A percentile compares a stretch with the other conserved stretches of the same genome.
phyloP scores from a whole-genome alignment of 2,329 filamentous ascomycete genomes.

The Elsinoe necatrix region DNA sequence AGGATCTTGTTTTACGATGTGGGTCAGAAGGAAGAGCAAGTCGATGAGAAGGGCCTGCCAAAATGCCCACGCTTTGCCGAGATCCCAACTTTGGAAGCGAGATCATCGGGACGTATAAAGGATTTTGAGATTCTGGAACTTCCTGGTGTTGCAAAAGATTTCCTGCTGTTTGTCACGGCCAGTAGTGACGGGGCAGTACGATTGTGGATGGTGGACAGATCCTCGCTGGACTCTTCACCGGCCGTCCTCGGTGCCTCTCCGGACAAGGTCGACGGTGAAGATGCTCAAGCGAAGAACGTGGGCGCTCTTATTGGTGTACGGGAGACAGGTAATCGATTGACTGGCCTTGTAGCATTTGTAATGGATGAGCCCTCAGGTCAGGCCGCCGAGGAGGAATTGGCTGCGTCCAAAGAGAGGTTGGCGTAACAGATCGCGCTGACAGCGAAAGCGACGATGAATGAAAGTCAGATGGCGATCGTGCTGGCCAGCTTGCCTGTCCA shows the following conservation, averaged over 20 bases:
- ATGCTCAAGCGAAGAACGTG: constrained; percentile 35
- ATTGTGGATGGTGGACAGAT: constrained; percentile 55
- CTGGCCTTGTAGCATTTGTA: constrained; percentile 75
- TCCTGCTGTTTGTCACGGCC: constrained; percentile 57
- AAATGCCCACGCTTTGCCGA: constrained; percentile 54
- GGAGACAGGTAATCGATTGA: constrained; percentile 81
- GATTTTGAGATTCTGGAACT: constrained; percentile 64
- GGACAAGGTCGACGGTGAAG: not conserved
- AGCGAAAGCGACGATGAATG: constrained; percentile 17
- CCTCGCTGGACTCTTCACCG: constrained; percentile 21
- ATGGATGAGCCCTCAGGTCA: constrained; percentile 46
- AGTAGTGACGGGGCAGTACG: constrained; percentile 82
- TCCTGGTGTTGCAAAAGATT: constrained; percentile 29
- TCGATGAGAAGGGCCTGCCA: constrained; percentile 38
- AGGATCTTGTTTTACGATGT: constrained; percentile 70
- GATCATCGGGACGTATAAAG: constrained; percentile 68
- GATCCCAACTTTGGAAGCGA: constrained; percentile 62
- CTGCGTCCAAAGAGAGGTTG: not conserved
- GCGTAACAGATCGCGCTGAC: not conserved
- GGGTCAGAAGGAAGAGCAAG: constrained; percentile 24
- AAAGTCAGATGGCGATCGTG: not conserved
- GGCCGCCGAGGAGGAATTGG: constrained; percentile 6
- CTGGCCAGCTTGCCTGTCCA: not conserved
- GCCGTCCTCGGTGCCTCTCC: not conserved
- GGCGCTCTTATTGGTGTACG: constrained; percentile 67